Evolutionary conservation across 108 stramenopile genomes (phyloP), one percentile per base, ranked within the genome.

Genomic region (Seminavis robusta): DNA sequence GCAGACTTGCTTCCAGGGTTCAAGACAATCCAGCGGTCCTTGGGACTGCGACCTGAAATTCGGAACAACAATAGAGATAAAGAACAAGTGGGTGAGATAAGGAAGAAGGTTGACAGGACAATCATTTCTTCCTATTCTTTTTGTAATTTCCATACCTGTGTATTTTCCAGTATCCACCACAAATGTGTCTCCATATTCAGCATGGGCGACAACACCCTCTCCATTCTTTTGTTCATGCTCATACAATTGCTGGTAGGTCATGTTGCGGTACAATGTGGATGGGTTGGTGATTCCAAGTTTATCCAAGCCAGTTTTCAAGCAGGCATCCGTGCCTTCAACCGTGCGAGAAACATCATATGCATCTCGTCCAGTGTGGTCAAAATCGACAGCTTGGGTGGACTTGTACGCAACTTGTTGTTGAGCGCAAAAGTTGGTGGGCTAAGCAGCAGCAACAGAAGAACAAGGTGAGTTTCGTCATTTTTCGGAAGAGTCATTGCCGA

Each of bases 121-220:
- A n/a, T n/a, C n/a, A n/a, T n/a, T n/a, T n/a, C n/a, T n/a, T n/a
- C n/a, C n/a, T n/a, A n/a, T n/a, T n/a, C n/a, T n/a, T n/a, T n/a
- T n/a, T n/a, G n/a, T n/a, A n/a, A n/a, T n/a, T n/a, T n/a, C n/a
- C n/a, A n/a, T n/a, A n/a, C n/a, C 97, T 19, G 97, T 98, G 78
- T 92, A 98, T 61, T 95, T 95, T 29, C 97, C 97, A 11, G 97
- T 98, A 61, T 95, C 93, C 30, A 98, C 95, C 28, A 83, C 71
- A 59, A 97, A 94, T 16, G 95, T 94, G 37, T 91, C 88, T 19
- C 95, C 95, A 47, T 86, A 80, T 47, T 86, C 86, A 8, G 88
- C 80, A 8, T 73, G 58, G 39, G 95, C 95, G 33, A 88, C 76
- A 16, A 77, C 58, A 17, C 92, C 90, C 75, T 97, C 96, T 43